Evolutionary conservation across 768 basidiomycete genomes (phyloP), one percentile per base, ranked within the genome.

Genomic region (Rhizopogon roseolus): DNA sequence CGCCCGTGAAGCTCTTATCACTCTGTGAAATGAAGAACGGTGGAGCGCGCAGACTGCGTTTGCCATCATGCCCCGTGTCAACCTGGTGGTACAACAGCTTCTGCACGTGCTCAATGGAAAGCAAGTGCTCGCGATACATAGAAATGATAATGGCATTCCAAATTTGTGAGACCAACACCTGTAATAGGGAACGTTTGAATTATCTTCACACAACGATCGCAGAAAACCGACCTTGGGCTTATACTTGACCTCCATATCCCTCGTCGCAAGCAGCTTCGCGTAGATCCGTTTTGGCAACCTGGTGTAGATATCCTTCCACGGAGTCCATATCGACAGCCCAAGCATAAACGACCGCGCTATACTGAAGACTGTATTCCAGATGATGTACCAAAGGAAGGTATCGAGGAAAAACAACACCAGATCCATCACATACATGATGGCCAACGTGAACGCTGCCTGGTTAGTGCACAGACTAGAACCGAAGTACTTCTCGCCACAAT

Each of bases 131-230:
- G 65, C 97, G 87, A 71, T 98, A 99, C 97, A 99, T 99, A 13
- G 96, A 98, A 61, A 99, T 98, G 73, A 99, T 97, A 73, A 99
- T 87, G 22, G 97, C 97, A 67, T 99, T 99, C 97, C 97, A 98
- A 52, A 99, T 95, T 72, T 98, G 97, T 14, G 95, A 97, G 41
- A 99, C 96, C 39, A 99, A 81, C 38, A 99, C 93, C 91, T 93
- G 52, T 25, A 11, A 27, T 46, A 14, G 17, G 16, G 37, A 32
- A 25, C 50, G 19, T 42, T 37, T 46, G 28, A 25, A 5, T 45
- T n/a, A 4, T n/a, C 28, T 19, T 13, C 5, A 16, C 5, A 16
- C 9, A 25, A 29, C 6, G 2, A 42, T 22, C 1, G 14, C 1
- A 14, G n/a, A 6, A 41, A 36, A 13, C 78, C n/a, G 54, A 92